These are phyloP conservation scores for Daphne laureola DNA, from an alignment of 441 rosid genomes.

Conservation along the genomic window DNA sequence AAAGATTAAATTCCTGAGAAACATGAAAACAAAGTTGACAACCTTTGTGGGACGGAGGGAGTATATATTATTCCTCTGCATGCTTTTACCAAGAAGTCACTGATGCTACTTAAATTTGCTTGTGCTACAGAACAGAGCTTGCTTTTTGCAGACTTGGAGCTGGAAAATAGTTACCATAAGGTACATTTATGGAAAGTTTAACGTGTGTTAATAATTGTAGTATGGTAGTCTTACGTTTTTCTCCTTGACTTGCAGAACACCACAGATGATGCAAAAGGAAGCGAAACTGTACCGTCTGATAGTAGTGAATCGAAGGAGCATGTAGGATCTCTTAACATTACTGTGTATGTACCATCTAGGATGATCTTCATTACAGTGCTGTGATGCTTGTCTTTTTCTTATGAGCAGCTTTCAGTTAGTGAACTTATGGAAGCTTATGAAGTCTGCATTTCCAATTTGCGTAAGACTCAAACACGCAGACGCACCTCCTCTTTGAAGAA, in stretches of 20 bases:
- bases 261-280: conserved; percentile 28
- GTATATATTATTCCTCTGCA: too few relatives aligned
- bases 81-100: too few relatives aligned
- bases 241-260: conserved; percentile 27
- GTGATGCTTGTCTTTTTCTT: conserved; percentile 2
- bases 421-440: conserved; percentile 65
- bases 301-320: conserved; percentile 39
- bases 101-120: conserved; percentile 2
- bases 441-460: conserved; percentile 53
- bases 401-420: conserved; percentile 59
- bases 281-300: conserved; percentile 24
- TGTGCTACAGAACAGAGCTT: conserved; percentile 46
- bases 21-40: too few relatives aligned
- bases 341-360: conserved; percentile 1
- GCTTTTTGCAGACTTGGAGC: conserved; percentile 37
- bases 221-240: conserved; percentile 7
- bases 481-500: conserved; percentile 64
- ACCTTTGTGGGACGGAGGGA: too few relatives aligned
- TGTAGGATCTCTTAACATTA: conserved; percentile 32
- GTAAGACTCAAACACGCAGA: conserved; percentile 56
- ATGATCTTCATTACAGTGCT: too few relatives aligned
- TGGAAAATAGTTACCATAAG: conserved; percentile 41
- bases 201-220: too few relatives aligned
- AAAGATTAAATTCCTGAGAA: too few relatives aligned
- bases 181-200: conserved; percentile 18